Evolutionary conservation across 768 basidiomycete species (phyloP).

Genomic region (Aureoboletus auriporus): DNA sequence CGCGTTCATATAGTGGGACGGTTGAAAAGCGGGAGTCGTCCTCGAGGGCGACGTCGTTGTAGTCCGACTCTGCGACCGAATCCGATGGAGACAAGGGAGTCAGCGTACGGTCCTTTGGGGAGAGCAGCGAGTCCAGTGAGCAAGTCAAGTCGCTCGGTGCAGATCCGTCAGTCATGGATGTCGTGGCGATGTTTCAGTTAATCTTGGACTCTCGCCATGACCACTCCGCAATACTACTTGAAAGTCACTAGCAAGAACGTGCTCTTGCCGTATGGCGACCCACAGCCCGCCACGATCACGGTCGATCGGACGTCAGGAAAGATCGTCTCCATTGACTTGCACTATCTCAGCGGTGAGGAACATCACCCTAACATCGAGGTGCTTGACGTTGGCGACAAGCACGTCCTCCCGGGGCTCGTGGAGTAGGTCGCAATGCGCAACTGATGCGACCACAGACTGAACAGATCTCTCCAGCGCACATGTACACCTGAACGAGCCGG

Average conservation of each 20-base stretch:
- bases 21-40: constrained; percentile 50
- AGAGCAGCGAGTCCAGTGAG: constrained; percentile 46
- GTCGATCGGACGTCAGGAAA: constrained; percentile 55
- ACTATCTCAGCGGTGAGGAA: constrained; percentile 28
- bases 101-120: constrained; percentile 39
- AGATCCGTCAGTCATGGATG: constrained; percentile 11
- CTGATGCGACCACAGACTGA: neutral
- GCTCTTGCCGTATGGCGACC: constrained; percentile 47
- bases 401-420: constrained; percentile 74
- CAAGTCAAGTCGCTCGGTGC: constrained; percentile 13
- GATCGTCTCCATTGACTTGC: constrained; percentile 47
- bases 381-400: constrained; percentile 55
- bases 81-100: constrained; percentile 28
- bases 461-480: constrained; percentile 55
- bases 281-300: constrained; percentile 63
- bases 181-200: constrained; percentile 2
- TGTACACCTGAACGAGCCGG: constrained; percentile 93
- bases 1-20: constrained; percentile 39
- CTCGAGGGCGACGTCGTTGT: constrained; percentile 54
- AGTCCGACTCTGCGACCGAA: constrained; percentile 56
- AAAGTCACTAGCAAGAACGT: constrained; percentile 55
- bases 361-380: constrained; percentile 30
- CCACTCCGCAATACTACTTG: constrained; percentile 11
- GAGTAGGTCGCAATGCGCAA: constrained; percentile 45
- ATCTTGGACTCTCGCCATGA: constrained; percentile 8